A percentile compares a stretch with the other conserved stretches of the same genome.
These are phyloP conservation scores for Modicella reniformis DNA, from an alignment of 371 early-diverging fungal species.

Conservation along the genomic window DNA sequence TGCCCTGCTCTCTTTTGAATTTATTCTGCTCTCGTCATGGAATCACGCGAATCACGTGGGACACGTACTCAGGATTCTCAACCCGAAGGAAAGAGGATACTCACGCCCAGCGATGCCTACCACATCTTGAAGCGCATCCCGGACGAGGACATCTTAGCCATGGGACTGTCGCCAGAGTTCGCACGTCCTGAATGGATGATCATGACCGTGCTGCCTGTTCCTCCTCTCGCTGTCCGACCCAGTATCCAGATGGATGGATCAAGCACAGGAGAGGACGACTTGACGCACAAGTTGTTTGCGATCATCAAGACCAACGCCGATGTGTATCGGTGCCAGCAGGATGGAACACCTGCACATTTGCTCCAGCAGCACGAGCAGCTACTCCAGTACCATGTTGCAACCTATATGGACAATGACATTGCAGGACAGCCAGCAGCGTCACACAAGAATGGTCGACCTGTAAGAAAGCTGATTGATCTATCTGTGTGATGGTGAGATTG, in stretches of 20 bases:
- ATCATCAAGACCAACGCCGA: slow-evolving; percentile 97
- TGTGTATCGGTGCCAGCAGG: slow-evolving; percentile 89
- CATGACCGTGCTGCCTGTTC: slow-evolving; percentile 94
- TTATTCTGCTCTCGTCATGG: neutral
- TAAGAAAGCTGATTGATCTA: slow-evolving; percentile 54
- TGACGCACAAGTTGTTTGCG: slow-evolving; percentile 96
- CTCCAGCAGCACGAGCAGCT: slow-evolving; percentile 95
- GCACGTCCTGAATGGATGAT: slow-evolving; percentile 99
- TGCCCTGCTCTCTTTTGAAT: neutral
- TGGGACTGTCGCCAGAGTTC: slow-evolving; percentile 94
- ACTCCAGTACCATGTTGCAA: slow-evolving; percentile 98
- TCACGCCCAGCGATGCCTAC: slow-evolving; percentile 87
- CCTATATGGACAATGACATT: slow-evolving; percentile 99
- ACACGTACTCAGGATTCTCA: slow-evolving; percentile 58
- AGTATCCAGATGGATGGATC: slow-evolving; percentile 96
- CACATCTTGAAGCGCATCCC: slow-evolving; percentile 92
- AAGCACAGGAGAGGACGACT: slow-evolving; percentile 96
- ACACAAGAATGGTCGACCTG: slow-evolving; percentile 97
- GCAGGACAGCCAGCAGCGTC: slow-evolving; percentile 96
- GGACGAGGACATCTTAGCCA: slow-evolving; percentile 86
- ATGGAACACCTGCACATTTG: slow-evolving; percentile 96
- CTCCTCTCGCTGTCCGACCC: slow-evolving; percentile 99
- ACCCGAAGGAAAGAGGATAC: slow-evolving; percentile 74
- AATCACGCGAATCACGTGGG: too few species aligned
- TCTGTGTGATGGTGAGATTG: too few species aligned